Evolutionary conservation across 2,329 filamentous ascomycete species (phyloP).

Genomic region (Fusarium staphyleae): DNA sequence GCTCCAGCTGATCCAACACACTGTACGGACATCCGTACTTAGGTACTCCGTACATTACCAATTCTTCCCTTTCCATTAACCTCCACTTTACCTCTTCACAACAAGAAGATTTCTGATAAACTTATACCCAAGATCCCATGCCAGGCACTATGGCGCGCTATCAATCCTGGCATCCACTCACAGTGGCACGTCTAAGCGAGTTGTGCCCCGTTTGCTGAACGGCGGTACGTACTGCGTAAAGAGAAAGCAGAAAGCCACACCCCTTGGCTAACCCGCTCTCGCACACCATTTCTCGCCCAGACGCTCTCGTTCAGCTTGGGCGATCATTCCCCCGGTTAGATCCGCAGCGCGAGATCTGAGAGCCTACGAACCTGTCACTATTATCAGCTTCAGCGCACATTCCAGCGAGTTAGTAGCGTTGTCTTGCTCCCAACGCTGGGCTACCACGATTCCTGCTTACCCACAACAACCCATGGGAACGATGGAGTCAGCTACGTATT

Average conservation of each 20-base stretch:
- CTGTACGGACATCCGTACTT: too few relatives aligned
- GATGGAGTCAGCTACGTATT: background rate
- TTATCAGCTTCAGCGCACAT: slow-evolving; percentile 16
- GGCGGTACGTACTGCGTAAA: slow-evolving; percentile 25
- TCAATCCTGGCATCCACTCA: background rate
- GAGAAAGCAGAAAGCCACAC: slow-evolving; percentile 21
- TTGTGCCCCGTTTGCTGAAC: slow-evolving; percentile 10
- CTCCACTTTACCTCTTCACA: slow-evolving; percentile 4
- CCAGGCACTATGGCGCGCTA: background rate
- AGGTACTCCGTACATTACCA: too few relatives aligned
- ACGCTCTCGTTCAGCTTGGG: slow-evolving; percentile 17
- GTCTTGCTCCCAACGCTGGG: slow-evolving; percentile 3
- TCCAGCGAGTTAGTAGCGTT: slow-evolving; percentile 4
- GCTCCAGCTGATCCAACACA: background rate
- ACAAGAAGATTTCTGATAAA: slow-evolving; percentile 7
- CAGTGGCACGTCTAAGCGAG: background rate
- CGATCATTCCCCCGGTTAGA: slow-evolving; percentile 39
- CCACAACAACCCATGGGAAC: slow-evolving; percentile 12
- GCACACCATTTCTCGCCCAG: slow-evolving; percentile 13
- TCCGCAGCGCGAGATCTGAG: slow-evolving; percentile 30
- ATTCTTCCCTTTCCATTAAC: slow-evolving; percentile 7
- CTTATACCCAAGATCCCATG: slow-evolving; percentile 1
- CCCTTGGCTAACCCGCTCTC: slow-evolving; percentile 21
- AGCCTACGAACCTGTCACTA: slow-evolving; percentile 5
- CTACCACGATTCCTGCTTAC: slow-evolving; percentile 6